A percentile compares a stretch with the other conserved stretches of the same genome.
These are phyloP conservation scores for Byssothecium circinans DNA, from an alignment of 2,329 filamentous ascomycete genomes.

Conservation along the genomic window DNA sequence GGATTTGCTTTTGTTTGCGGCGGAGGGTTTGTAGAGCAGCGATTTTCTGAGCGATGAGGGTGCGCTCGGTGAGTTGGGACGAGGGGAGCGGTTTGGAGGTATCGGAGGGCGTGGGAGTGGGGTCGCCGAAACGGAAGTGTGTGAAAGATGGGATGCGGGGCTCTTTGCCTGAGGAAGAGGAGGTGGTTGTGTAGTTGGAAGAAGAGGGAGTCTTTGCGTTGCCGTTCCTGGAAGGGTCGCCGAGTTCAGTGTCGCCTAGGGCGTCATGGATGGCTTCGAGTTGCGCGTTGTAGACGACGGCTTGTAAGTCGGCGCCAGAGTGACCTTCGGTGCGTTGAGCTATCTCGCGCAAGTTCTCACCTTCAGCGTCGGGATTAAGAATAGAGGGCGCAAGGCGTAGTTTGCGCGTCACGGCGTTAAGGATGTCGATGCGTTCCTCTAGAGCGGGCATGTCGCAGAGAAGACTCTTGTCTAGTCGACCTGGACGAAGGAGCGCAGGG, in stretches of 20 bases:
- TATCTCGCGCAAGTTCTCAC: conserved; percentile 64
- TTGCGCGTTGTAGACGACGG: conserved; percentile 93
- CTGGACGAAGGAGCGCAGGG: conserved; percentile 86
- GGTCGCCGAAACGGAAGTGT: conserved; percentile 79
- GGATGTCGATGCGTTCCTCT: conserved; percentile 84
- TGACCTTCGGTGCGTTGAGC: conserved; percentile 83
- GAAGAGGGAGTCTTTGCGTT: conserved; percentile 34
- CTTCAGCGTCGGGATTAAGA: conserved; percentile 43
- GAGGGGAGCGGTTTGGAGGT: conserved; percentile 48
- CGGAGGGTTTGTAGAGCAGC: conserved; percentile 74
- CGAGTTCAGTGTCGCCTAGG: conserved; percentile 61
- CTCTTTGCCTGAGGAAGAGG: conserved; percentile 19
- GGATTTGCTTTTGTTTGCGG: conserved; percentile 60
- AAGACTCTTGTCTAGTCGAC: conserved; percentile 88
- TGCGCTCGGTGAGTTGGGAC: conserved; percentile 71
- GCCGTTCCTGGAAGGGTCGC: conserved; percentile 31
- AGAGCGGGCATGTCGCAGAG: conserved; percentile 84
- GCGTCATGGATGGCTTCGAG: conserved; percentile 96
- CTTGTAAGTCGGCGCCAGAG: conserved; percentile 91
- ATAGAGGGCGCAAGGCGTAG: conserved; percentile 72
- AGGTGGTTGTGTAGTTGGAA: conserved; percentile 11
- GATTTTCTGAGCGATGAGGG: conserved; percentile 78
- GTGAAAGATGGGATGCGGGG: conserved; percentile 39
- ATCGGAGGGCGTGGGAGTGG: conserved; percentile 40
- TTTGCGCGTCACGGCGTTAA: conserved; percentile 80